phyloP scores from a whole-genome alignment of 2,329 filamentous ascomycete genomes.

The Colletotrichum shisoi region DNA sequence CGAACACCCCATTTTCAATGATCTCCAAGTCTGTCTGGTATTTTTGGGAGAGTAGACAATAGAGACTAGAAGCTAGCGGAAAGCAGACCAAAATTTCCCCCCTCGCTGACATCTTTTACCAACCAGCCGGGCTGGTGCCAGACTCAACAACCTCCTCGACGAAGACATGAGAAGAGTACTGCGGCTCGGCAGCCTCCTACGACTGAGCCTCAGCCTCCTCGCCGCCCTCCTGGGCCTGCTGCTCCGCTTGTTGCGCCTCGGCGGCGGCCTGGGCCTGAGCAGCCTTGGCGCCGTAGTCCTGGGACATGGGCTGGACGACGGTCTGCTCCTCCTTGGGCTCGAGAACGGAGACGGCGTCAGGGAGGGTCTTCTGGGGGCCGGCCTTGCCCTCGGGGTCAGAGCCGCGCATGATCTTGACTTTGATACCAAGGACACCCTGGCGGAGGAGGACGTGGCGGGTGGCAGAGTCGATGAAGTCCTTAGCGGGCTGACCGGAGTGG shows the following conservation, averaged over 20 bases:
- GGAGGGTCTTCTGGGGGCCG: slow-evolving; percentile 94
- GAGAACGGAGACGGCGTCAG: slow-evolving; percentile 98
- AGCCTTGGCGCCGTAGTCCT: slow-evolving; percentile 98
- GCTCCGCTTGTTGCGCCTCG: slow-evolving; percentile 65
- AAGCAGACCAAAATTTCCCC: slow-evolving; percentile 13
- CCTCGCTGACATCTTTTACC: slow-evolving; percentile 2
- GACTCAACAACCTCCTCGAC: slow-evolving; percentile 18
- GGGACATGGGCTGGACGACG: slow-evolving; percentile 92
- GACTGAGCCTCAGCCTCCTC: slow-evolving; percentile 61
- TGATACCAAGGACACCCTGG: slow-evolving; percentile 99
- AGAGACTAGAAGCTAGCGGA: slow-evolving; percentile 28
- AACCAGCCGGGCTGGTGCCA: slow-evolving; percentile 10
- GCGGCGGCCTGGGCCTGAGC: slow-evolving; percentile 70
- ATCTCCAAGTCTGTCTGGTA: slow-evolving; percentile 29
- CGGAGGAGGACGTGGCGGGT: slow-evolving; percentile 99
- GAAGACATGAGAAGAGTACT: slow-evolving; percentile 14
- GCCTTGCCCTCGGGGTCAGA: slow-evolving; percentile 99
- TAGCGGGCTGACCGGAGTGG: slow-evolving; percentile 99
- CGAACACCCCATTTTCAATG: slow-evolving; percentile 18
- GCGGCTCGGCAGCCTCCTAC: slow-evolving; percentile 49
- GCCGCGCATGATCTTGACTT: slow-evolving; percentile 99
- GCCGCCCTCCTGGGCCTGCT: slow-evolving; percentile 60
- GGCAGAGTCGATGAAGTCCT: slow-evolving; percentile 99
- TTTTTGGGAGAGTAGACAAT: slow-evolving; percentile 26
- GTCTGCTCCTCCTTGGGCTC: slow-evolving; percentile 99